Evolutionary conservation across 1,284 basidiomycete species (phyloP).

Genomic region (Austroboletus novae-zelandiae): DNA sequence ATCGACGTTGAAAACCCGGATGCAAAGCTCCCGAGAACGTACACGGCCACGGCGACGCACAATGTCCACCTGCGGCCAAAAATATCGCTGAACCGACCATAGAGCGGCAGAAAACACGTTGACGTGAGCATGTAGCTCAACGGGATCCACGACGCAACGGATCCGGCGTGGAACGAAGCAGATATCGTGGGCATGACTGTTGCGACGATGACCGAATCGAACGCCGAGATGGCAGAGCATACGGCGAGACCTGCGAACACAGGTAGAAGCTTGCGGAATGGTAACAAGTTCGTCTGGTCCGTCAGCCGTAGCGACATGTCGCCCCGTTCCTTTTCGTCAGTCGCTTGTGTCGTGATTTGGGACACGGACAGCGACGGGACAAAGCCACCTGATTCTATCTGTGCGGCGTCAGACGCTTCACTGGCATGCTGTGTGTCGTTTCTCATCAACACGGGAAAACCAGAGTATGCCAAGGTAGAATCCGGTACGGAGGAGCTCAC

Average conservation of each 20-base stretch:
- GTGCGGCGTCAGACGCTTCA: no score
- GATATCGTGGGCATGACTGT: conserved; percentile 71
- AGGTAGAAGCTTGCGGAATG: conserved; percentile 62
- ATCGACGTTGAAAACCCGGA: conserved; percentile 63
- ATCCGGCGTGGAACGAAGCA: conserved; percentile 63
- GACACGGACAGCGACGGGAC: conserved; percentile 8
- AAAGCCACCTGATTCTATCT: no score
- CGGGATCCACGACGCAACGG: conserved; percentile 69
- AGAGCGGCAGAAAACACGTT: conserved; percentile 62
- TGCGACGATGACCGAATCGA: conserved; percentile 67
- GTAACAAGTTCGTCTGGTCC: conserved; percentile 78
- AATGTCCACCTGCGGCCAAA: conserved; percentile 72
- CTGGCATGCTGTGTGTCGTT: no score
- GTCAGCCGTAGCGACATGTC: conserved; percentile 40
- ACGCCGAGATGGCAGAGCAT: conserved; percentile 53
- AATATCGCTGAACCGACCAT: conserved; percentile 73
- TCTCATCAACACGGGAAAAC: no score
- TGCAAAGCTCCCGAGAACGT: conserved; percentile 60
- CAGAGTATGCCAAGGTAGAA: no score
- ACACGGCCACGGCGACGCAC: conserved; percentile 56
- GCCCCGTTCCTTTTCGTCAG: conserved; percentile 1
- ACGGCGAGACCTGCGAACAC: conserved; percentile 62
- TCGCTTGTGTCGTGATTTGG: conserved; percentile 3
- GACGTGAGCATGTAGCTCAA: conserved; percentile 64
- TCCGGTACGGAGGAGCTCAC: no score